phyloP scores from a whole-genome alignment of 345 rosid species.

The Noccaea bulbosa region DNA sequence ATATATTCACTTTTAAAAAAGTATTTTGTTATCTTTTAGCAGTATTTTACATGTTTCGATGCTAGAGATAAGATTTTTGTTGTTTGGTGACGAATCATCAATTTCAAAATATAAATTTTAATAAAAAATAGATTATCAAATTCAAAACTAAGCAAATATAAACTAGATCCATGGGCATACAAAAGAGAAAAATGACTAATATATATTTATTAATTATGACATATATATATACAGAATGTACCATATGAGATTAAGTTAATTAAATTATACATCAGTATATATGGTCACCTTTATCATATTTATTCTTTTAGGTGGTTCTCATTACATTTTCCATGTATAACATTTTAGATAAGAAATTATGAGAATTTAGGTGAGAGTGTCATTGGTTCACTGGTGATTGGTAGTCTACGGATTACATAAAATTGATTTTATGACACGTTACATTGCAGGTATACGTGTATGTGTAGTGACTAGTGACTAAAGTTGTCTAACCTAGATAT shows the following conservation, averaged over 20 bases:
- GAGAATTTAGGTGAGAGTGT: constrained; percentile 8
- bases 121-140: not conserved
- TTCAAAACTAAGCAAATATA: constrained; percentile 1
- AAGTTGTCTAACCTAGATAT: too few relatives aligned
- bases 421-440: not conserved
- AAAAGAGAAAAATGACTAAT: not conserved
- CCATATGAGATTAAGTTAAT: too few relatives aligned
- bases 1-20: constrained; percentile 19
- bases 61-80: constrained; percentile 30
- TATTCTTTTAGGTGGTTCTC: constrained; percentile 5
- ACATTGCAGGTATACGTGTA: not conserved
- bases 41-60: constrained; percentile 23
- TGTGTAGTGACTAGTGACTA: not conserved
- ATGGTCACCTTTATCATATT: constrained; percentile 10
- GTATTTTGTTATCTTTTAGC: constrained; percentile 6
- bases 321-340: constrained; percentile 11
- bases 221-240: constrained; percentile 7
- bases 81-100: constrained; percentile 11
- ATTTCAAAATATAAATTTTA: not conserved
- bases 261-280: not conserved
- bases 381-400: not conserved
- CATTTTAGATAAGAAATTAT: constrained; percentile 4
- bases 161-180: not conserved
- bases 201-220: not conserved
- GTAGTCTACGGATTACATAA: constrained; percentile 4